A percentile compares a stretch with the other conserved stretches of the same genome.
These are phyloP conservation scores for Colletotrichum echinochloae DNA, from an alignment of 2,329 filamentous ascomycete species.

Conservation along the genomic window DNA sequence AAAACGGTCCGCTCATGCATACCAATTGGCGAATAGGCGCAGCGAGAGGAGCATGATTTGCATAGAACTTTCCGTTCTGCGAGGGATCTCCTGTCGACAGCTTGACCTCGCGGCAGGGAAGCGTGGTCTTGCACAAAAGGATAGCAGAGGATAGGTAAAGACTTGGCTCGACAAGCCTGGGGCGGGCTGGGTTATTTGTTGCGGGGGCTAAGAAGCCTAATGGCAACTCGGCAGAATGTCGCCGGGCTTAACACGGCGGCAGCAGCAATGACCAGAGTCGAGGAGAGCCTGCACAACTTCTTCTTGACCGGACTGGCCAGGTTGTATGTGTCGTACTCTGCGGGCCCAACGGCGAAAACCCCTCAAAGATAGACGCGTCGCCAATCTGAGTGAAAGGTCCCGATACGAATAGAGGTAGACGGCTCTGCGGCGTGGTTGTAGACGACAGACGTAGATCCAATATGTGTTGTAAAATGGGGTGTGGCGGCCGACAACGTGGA, in stretches of 20 bases:
- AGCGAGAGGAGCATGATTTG: constrained; percentile 27
- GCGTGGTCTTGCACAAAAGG: not conserved
- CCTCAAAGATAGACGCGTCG: constrained; percentile 18
- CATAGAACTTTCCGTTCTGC: constrained; percentile 17
- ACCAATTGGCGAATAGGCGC: constrained; percentile 30
- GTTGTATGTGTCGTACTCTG: not conserved
- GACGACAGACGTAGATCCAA: constrained; percentile 9
- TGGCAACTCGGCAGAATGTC: not conserved
- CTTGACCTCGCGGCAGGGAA: constrained; percentile 6
- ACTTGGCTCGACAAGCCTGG: not conserved
- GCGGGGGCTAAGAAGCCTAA: not conserved
- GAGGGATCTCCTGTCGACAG: constrained; percentile 26
- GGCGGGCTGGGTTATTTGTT: not conserved
- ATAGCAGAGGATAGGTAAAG: not conserved
- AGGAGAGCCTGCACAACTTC: not conserved
- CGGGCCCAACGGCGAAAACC: not conserved
- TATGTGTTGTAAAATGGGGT: constrained; percentile 36
- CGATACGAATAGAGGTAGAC: not conserved
- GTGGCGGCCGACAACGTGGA: constrained; percentile 41
- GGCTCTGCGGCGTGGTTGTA: constrained; percentile 18
- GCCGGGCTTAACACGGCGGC: not conserved
- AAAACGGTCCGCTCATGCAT: constrained; percentile 41
- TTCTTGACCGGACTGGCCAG: constrained; percentile 3
- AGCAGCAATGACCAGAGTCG: not conserved
- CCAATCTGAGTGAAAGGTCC: constrained; percentile 17